Evolutionary conservation across 352 stramenopile genomes (phyloP).

Genomic region (Globisporangium cystogenes): DNA sequence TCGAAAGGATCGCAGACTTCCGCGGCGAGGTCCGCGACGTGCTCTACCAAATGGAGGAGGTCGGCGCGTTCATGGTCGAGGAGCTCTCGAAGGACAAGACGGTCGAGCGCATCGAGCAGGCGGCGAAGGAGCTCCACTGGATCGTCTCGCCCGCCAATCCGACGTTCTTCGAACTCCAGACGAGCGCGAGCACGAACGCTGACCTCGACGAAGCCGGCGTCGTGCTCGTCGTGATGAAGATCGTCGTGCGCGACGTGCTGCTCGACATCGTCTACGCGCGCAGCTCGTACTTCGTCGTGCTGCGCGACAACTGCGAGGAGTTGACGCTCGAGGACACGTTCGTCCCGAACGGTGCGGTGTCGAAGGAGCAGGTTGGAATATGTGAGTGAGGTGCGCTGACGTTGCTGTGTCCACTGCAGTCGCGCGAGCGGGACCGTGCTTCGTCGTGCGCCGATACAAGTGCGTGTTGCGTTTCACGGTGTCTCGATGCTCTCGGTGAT

Average conservation of each 20-base stretch:
- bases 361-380: too few relatives aligned
- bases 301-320: slow-evolving; percentile 48
- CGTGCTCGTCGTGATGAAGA: slow-evolving; percentile 59
- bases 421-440: slow-evolving; percentile 42
- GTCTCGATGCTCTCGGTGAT: background rate
- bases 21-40: slow-evolving; percentile 41
- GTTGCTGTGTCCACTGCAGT: slow-evolving; percentile 18
- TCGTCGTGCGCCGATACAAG: slow-evolving; percentile 46
- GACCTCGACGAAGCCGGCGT: slow-evolving; percentile 27
- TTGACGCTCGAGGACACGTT: slow-evolving; percentile 60
- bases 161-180: slow-evolving; percentile 68
- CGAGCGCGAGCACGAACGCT: slow-evolving; percentile 36
- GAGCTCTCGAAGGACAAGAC: slow-evolving; percentile 59
- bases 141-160: slow-evolving; percentile 33
- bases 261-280: slow-evolving; percentile 53
- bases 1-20: slow-evolving; percentile 39
- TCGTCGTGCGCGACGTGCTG: slow-evolving; percentile 57
- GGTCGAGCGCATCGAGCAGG: slow-evolving; percentile 37
- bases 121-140: slow-evolving; percentile 42
- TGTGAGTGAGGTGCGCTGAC: background rate
- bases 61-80: slow-evolving; percentile 62
- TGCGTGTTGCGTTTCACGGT: slow-evolving; percentile 6
- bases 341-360: slow-evolving; percentile 42
- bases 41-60: slow-evolving; percentile 63
- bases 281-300: slow-evolving; percentile 54